Conservation (phyloP, 768 basidiomycete species). For the Galerina marginata region DNA sequence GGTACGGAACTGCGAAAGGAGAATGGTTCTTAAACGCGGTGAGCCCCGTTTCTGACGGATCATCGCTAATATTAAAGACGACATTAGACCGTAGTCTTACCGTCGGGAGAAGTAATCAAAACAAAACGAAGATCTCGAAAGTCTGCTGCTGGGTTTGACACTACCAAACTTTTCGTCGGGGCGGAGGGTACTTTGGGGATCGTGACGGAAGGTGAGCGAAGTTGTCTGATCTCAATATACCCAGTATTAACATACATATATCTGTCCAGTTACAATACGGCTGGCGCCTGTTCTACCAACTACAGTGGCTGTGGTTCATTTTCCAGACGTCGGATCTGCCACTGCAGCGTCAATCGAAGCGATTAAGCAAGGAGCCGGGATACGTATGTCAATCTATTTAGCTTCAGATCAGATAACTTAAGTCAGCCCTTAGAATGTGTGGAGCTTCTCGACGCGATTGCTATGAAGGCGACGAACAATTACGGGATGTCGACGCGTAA, state of each 20-base stretch:
- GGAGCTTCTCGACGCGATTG: constrained; percentile 77
- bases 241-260: too few species aligned
- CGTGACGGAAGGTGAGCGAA: constrained; percentile 73
- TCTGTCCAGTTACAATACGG: constrained; percentile 68
- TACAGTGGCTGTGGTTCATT: constrained; percentile 82
- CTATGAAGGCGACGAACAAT: constrained; percentile 67
- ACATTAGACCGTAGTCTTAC: constrained; percentile 82
- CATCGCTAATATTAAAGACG: not conserved
- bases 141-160: constrained; percentile 87
- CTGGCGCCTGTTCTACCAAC: constrained; percentile 84
- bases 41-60: constrained; percentile 7
- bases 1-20: constrained; percentile 87
- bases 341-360: constrained; percentile 78
- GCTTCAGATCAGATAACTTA: not conserved
- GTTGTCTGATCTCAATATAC: not conserved
- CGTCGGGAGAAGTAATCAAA: constrained; percentile 89
- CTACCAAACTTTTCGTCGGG: constrained; percentile 86
- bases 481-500: constrained; percentile 56
- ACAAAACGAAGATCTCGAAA: constrained; percentile 81
- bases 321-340: constrained; percentile 76
- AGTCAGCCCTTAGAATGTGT: constrained; percentile 65
- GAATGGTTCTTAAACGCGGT: constrained; percentile 93
- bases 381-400: constrained; percentile 56
- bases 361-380: constrained; percentile 71
- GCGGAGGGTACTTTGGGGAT: constrained; percentile 85